Conservation (phyloP, 352 stramenopile genomes). For the Pythium apleroticum region DNA sequence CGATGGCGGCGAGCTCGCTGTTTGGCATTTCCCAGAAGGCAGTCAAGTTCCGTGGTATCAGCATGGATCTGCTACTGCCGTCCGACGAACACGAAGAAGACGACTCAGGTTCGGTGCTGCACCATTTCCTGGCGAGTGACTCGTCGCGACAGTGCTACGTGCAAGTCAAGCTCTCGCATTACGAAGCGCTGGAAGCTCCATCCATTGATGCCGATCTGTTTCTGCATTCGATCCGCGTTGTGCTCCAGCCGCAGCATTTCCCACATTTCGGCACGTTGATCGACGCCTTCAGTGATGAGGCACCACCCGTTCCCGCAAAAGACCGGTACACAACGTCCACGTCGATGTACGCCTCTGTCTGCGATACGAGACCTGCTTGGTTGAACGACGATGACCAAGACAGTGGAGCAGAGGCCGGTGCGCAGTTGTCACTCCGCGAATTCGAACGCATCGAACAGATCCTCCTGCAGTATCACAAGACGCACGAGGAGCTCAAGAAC, state of each 20-base stretch:
- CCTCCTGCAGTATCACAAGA: conserved; percentile 76
- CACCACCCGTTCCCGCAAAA: not conserved
- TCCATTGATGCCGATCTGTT: conserved; percentile 81
- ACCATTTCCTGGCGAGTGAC: conserved; percentile 69
- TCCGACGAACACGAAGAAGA: conserved; percentile 43
- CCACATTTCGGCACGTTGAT: conserved; percentile 65
- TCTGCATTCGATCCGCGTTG: conserved; percentile 75
- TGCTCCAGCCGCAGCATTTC: conserved; percentile 83
- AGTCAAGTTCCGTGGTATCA: conserved; percentile 81
- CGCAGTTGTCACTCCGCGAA: conserved; percentile 75
- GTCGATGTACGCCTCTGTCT: conserved; percentile 78
- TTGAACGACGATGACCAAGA: conserved; percentile 44
- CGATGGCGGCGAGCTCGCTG: conserved; percentile 76
- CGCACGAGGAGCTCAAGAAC: conserved; percentile 56
- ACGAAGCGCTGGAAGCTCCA: conserved; percentile 67
- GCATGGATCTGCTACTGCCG: conserved; percentile 78
- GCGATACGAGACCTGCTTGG: conserved; percentile 62
- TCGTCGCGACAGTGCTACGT: conserved; percentile 71
- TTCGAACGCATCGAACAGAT: conserved; percentile 87
- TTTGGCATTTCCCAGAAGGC: conserved; percentile 87
- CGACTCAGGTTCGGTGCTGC: conserved; percentile 28
- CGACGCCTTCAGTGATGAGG: conserved; percentile 53
- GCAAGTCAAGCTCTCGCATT: conserved; percentile 82
- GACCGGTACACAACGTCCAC: conserved; percentile 35
- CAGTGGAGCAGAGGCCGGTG: conserved; percentile 20